Conservation (phyloP, 176 grass and related monocot species). For the Chloris gayana region DNA sequence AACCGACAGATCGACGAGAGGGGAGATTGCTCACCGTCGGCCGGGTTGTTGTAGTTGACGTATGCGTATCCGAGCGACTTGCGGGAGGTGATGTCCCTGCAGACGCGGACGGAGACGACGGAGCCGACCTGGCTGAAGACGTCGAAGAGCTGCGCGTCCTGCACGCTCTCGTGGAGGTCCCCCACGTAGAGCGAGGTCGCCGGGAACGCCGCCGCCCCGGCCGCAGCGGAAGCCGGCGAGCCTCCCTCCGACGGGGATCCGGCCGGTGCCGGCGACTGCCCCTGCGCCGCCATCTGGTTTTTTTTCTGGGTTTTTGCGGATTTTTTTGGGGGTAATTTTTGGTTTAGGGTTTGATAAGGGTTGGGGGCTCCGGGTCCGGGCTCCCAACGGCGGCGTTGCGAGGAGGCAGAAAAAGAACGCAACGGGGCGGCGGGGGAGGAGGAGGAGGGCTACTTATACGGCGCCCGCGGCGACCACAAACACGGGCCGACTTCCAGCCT, state of each 20-base stretch:
- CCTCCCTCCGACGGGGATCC: slow-evolving; percentile 40
- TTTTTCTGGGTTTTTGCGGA: slow-evolving; percentile 51
- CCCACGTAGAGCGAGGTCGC: slow-evolving; percentile 95
- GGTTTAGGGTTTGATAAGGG: slow-evolving; percentile 68
- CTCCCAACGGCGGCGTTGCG: slow-evolving; percentile 53
- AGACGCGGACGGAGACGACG: slow-evolving; percentile 93
- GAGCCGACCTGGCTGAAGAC: slow-evolving; percentile 85
- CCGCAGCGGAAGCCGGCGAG: slow-evolving; percentile 8
- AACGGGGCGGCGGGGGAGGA: background rate
- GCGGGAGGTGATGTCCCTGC: slow-evolving; percentile 77
- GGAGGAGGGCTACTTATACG: slow-evolving; percentile 39
- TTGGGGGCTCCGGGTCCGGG: slow-evolving; percentile 26
- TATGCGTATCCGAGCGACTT: slow-evolving; percentile 95
- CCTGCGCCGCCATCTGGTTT: slow-evolving; percentile 56
- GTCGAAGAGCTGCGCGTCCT: slow-evolving; percentile 89
- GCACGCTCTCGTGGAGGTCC: slow-evolving; percentile 79
- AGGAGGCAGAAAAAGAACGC: background rate
- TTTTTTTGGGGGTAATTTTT: slow-evolving; percentile 59
- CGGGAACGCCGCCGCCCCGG: slow-evolving; percentile 47
- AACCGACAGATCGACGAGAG: background rate
- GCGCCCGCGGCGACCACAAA: slow-evolving; percentile 2
- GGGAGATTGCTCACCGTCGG: slow-evolving; percentile 57
- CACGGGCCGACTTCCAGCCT: too few relatives aligned
- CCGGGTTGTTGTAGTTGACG: slow-evolving; percentile 85
- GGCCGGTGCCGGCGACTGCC: slow-evolving; percentile 30